Percentiles rank a stretch among this genome's conserved stretches.
phyloP scores from a whole-genome alignment of 2,329 filamentous ascomycete genomes.

The Albifimbria verrucaria region DNA sequence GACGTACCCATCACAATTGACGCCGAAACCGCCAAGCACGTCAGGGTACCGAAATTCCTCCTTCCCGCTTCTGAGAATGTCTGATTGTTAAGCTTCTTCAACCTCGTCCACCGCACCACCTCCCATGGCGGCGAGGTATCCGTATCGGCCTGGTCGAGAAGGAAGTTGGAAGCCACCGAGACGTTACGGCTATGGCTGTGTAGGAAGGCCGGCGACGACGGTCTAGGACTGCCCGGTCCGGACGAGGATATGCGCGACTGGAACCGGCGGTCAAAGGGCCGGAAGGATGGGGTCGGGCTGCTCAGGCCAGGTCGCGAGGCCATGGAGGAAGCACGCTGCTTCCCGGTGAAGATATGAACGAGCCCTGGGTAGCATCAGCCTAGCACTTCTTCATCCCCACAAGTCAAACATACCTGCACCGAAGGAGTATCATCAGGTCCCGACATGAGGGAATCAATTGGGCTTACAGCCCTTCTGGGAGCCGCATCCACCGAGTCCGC shows the following conservation, averaged over 20 bases:
- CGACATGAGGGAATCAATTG: constrained; percentile 65
- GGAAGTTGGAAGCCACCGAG: constrained; percentile 70
- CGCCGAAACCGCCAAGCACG: constrained; percentile 83
- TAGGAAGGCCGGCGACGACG: constrained; percentile 74
- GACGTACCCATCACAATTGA: constrained; percentile 88
- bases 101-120: constrained; percentile 90
- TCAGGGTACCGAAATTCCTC: constrained; percentile 88
- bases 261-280: constrained; percentile 93
- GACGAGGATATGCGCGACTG: constrained; percentile 74
- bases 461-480: constrained; percentile 60
- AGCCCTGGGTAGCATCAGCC: constrained; percentile 47
- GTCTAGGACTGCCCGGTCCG: constrained; percentile 56
- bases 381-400: neutral
- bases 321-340: constrained; percentile 71
- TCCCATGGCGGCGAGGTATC: constrained; percentile 90
- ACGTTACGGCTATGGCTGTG: constrained; percentile 75
- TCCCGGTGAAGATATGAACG: constrained; percentile 61
- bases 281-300: constrained; percentile 77
- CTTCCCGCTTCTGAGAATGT: constrained; percentile 90
- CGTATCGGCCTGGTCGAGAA: constrained; percentile 59
- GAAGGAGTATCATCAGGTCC: constrained; percentile 83
- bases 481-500: constrained; percentile 43
- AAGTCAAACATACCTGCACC: constrained; percentile 55
- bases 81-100: constrained; percentile 85
- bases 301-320: constrained; percentile 62